Evolutionary conservation across 2,329 filamentous ascomycete species (phyloP), one percentile per base, ranked within the genome.

Genomic region (Nothophoma quercina): DNA sequence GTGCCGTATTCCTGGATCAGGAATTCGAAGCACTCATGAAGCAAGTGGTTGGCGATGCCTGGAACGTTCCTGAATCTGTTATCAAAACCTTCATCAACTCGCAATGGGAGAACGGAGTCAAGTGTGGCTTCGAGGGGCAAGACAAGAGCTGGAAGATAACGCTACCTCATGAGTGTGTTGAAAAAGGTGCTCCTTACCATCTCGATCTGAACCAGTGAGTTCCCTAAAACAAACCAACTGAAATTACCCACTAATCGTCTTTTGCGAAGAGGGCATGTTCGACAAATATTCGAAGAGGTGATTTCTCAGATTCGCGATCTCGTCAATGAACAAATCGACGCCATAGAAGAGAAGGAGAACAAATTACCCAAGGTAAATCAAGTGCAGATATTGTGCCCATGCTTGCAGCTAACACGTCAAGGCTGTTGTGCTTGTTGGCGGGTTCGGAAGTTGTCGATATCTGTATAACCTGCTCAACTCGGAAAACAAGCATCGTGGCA

Each of bases 101-200:
- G 5, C 35, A 65, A 33, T 65, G 63, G 51, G 64, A 68, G 46
- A 56, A 57, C 39, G 60, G 57, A 2, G 58, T 67, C 34, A 67
- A 67, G 28, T 46, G 58, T 15, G 34, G 39, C 3, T 67, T 64
- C 29, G 57, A 52, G 4, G 62, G 46, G 4, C 32, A 52, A 16
- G 29, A 44, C 4, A 21, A 34, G 7, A 47, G 10, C 4, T 59
- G 56, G 54, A 51, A 39, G 18, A 49, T 56, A 7, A 44, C 22
- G 5, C 28, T 56, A 3, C 49, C 50, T 7, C 34, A 51, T 26
- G 47, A 49, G 10, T 59, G 56, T 18, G 16, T 36, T 3, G 15
- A 33, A 22, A 40, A 21, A 5, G 51, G 52, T 12, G 56, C 56
- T 23, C 48, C 48, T 7, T 28, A 21, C 7, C 18, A 32, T 3